Percentiles rank a stretch among this genome's conserved stretches.
Conservation (phyloP, 257 asterid species). For the Solanum habrochaites region DNA sequence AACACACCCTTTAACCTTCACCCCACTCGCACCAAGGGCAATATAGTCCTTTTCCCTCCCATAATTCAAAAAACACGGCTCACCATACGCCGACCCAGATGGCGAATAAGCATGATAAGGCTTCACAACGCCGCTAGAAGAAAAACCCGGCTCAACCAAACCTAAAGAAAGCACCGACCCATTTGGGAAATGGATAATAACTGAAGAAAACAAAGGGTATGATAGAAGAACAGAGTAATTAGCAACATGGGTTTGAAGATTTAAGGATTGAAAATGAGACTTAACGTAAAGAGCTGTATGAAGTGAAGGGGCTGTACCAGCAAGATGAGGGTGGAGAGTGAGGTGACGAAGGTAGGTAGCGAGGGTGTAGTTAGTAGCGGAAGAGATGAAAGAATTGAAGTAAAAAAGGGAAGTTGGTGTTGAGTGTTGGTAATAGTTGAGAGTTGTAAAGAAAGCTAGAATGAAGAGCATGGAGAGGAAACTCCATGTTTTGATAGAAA, state of each 20-base stretch:
- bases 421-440: constrained; percentile 14
- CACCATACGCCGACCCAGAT: constrained; percentile 62
- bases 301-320: constrained; percentile 66
- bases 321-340: constrained; percentile 89
- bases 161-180: constrained; percentile 22
- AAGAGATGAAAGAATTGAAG: constrained; percentile 38
- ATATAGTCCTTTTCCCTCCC: constrained; percentile 68
- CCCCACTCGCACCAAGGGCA: constrained; percentile 35
- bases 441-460: constrained; percentile 29
- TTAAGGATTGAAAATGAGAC: constrained; percentile 46
- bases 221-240: constrained; percentile 72
- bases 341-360: constrained; percentile 77
- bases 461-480: constrained; percentile 33
- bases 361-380: constrained; percentile 63
- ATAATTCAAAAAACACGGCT: constrained; percentile 61
- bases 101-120: constrained; percentile 95
- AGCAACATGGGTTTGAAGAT: constrained; percentile 34
- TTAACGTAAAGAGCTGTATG: constrained; percentile 54
- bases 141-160: constrained; percentile 37
- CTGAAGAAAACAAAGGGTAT: constrained; percentile 53
- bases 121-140: constrained; percentile 25
- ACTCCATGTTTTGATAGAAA: constrained; percentile 21
- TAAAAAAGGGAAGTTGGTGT: constrained; percentile 2
- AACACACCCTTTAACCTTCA: constrained; percentile 55
- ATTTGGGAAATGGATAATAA: constrained; percentile 38